These are phyloP conservation scores for Paraphaeosphaeria sporulosa DNA, from an alignment of 2,329 filamentous ascomycete species.

Conservation along the genomic window DNA sequence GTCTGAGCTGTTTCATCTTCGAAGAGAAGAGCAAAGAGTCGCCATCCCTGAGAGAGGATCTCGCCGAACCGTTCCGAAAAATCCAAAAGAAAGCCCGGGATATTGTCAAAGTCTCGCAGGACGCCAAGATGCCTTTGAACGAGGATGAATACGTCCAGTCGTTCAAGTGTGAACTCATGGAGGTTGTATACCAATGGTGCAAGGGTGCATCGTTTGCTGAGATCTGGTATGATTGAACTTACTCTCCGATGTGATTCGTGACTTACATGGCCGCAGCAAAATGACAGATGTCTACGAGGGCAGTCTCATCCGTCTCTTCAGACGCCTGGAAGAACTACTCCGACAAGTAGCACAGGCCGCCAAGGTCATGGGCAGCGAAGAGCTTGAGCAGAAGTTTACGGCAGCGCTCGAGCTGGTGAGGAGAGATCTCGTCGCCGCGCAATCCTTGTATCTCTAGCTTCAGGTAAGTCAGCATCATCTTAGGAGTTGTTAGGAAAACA, in stretches of 20 bases:
- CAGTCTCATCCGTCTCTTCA: slow-evolving; percentile 93
- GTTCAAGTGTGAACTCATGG: slow-evolving; percentile 96
- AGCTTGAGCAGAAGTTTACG: slow-evolving; percentile 92
- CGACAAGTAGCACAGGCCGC: slow-evolving; percentile 94
- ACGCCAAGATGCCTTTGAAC: slow-evolving; percentile 92
- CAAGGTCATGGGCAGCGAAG: slow-evolving; percentile 98
- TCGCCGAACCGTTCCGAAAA: slow-evolving; percentile 84
- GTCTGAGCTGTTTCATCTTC: slow-evolving; percentile 94
- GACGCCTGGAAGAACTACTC: slow-evolving; percentile 90
- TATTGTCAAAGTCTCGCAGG: slow-evolving; percentile 91
- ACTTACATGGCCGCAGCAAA: slow-evolving; percentile 69
- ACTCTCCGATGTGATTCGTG: not conserved
- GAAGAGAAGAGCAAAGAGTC: slow-evolving; percentile 90
- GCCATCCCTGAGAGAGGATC: slow-evolving; percentile 76
- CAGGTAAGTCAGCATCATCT: slow-evolving; percentile 11
- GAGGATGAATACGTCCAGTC: slow-evolving; percentile 91
- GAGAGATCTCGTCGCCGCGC: slow-evolving; percentile 92
- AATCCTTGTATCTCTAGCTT: slow-evolving; percentile 79
- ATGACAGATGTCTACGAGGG: slow-evolving; percentile 99
- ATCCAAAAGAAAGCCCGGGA: slow-evolving; percentile 86
- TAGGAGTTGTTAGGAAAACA: slow-evolving; percentile 20
- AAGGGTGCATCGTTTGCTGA: slow-evolving; percentile 89
- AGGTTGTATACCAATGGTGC: slow-evolving; percentile 91
- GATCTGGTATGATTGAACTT: slow-evolving; percentile 76
- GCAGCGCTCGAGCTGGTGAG: slow-evolving; percentile 83